Percentiles rank a stretch among this genome's conserved stretches.
Conservation (phyloP, 257 asterid genomes). For the Solanum tarijense region DNA sequence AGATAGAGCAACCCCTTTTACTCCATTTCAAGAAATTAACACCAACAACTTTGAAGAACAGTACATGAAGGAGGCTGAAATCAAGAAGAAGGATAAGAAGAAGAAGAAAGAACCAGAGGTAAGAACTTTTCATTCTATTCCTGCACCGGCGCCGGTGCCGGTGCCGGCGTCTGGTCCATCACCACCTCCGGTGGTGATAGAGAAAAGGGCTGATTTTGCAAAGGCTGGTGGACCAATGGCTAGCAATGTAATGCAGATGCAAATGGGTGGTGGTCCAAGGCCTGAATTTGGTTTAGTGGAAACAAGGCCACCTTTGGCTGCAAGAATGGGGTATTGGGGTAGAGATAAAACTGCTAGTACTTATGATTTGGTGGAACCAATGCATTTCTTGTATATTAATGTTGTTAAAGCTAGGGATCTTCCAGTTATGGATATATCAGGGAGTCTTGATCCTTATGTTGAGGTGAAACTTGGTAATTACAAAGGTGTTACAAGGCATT, state of each 20-base stretch:
- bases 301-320: slow-evolving; percentile 83
- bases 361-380: slow-evolving; percentile 85
- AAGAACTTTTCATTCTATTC: slow-evolving; percentile 50
- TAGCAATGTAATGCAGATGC: slow-evolving; percentile 50
- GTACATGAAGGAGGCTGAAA: slow-evolving; percentile 21
- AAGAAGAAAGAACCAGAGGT: slow-evolving; percentile 49
- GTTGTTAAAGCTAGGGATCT: slow-evolving; percentile 80
- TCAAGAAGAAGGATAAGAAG: slow-evolving; percentile 29
- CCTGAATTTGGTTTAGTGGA: slow-evolving; percentile 79
- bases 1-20: neutral
- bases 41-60: slow-evolving; percentile 28
- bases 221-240: slow-evolving; percentile 24
- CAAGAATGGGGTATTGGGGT: slow-evolving; percentile 90
- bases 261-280: slow-evolving; percentile 38
- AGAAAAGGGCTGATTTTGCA: slow-evolving; percentile 34
- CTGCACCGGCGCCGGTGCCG: slow-evolving; percentile 15
- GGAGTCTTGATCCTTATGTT: slow-evolving; percentile 85
- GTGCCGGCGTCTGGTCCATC: slow-evolving; percentile 12
- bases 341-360: slow-evolving; percentile 85
- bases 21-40: slow-evolving; percentile 27
- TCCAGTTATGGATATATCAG: slow-evolving; percentile 61
- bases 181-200: slow-evolving; percentile 29
- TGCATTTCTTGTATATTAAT: slow-evolving; percentile 51
- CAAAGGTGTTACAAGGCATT: slow-evolving; percentile 61
- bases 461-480: slow-evolving; percentile 87